These are phyloP conservation scores for Cyanidiococcus yangmingshanensis DNA, from an alignment of 23 red algal species.

Conservation along the genomic window DNA sequence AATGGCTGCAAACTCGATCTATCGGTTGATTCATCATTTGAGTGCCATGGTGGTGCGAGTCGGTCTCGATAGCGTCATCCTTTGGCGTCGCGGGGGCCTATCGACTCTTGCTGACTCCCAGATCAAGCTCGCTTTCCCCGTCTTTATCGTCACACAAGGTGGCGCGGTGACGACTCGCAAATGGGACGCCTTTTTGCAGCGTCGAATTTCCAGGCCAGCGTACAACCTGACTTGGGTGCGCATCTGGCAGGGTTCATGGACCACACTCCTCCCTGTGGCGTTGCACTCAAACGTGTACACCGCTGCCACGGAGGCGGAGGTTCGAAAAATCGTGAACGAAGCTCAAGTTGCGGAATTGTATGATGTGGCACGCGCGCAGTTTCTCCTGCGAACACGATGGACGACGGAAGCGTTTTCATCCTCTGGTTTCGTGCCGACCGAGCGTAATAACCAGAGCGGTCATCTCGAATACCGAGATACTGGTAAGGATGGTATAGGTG, in stretches of 20 bases:
- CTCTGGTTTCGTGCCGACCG: too few species aligned
- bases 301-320: neutral
- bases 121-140: neutral
- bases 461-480: too few species aligned
- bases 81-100: neutral
- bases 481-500: too few species aligned
- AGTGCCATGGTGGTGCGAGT: neutral
- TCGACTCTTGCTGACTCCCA: too few species aligned
- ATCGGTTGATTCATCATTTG: neutral
- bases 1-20: neutral
- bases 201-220: neutral
- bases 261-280: neutral
- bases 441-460: too few species aligned
- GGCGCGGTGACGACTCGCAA: neutral
- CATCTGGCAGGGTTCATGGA: neutral
- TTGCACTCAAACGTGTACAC: neutral
- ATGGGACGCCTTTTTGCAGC: neutral
- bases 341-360: neutral
- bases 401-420: too few species aligned
- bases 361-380: neutral
- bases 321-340: neutral
- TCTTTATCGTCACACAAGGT: neutral
- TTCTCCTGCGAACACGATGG: too few species aligned
- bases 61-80: neutral
- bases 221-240: neutral